Evolutionary conservation across 495 filamentous ascomycete genomes (phyloP).

Genomic region (Rhypophila decipiens): DNA sequence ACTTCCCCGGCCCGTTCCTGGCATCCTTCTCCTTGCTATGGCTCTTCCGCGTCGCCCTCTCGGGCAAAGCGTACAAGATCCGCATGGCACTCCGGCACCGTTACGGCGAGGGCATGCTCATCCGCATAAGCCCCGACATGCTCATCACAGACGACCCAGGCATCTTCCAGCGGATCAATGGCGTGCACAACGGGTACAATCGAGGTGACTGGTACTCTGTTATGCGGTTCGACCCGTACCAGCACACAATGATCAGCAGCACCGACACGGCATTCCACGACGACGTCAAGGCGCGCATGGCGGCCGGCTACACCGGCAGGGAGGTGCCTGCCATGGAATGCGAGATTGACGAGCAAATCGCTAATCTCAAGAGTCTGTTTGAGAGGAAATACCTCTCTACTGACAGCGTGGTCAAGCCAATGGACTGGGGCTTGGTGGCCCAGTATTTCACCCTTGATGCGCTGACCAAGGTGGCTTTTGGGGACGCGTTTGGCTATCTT

Average conservation of each 20-base stretch:
- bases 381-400: conserved; percentile 18
- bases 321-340: conserved; percentile 41
- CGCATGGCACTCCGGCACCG: neutral
- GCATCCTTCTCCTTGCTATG: conserved; percentile 28
- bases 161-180: conserved; percentile 25
- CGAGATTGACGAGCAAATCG: conserved; percentile 38
- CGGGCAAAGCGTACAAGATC: neutral
- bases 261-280: conserved; percentile 35
- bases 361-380: conserved; percentile 31
- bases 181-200: conserved; percentile 26
- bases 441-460: conserved; percentile 48
- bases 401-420: conserved; percentile 4
- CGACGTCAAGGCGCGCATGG: conserved; percentile 29
- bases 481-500: conserved; percentile 47
- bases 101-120: conserved; percentile 31
- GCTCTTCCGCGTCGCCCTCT: conserved; percentile 5
- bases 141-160: conserved; percentile 34
- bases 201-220: conserved; percentile 27
- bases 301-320: conserved; percentile 43
- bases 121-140: conserved; percentile 49
- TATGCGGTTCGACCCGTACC: conserved; percentile 27
- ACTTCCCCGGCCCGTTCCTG: conserved; percentile 21
- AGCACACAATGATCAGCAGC: conserved; percentile 34
- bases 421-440: conserved; percentile 39
- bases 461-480: conserved; percentile 42